These are phyloP conservation scores for Orbilia ellipsospora DNA, from an alignment of 2,329 filamentous ascomycete species.

Conservation along the genomic window DNA sequence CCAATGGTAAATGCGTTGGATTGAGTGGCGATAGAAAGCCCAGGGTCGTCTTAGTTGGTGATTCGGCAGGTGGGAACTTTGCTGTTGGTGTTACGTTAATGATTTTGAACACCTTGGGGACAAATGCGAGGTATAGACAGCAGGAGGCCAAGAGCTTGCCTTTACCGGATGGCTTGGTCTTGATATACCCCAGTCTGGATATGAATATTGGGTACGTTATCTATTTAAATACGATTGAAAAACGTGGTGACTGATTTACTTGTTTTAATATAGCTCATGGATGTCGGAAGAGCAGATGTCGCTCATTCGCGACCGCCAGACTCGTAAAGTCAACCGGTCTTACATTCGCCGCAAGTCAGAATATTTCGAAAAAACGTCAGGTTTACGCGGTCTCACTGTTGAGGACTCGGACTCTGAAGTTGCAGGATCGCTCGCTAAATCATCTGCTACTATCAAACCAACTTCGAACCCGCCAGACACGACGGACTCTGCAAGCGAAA, in stretches of 20 bases:
- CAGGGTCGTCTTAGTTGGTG: conserved; percentile 78
- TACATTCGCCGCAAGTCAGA: conserved; percentile 82
- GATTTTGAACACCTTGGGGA: conserved; percentile 74
- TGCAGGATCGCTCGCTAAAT: conserved; percentile 66
- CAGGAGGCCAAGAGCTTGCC: conserved; percentile 68
- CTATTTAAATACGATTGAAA: background rate
- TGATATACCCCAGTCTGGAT: conserved; percentile 90
- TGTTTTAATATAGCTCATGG: conserved; percentile 73
- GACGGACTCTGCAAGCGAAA: conserved; percentile 24
- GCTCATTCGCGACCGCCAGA: conserved; percentile 83
- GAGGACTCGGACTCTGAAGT: conserved; percentile 66
- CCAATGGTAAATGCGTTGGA: conserved; percentile 78
- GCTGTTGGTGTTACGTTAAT: conserved; percentile 85
- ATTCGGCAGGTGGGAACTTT: conserved; percentile 85
- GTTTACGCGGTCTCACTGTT: conserved; percentile 78
- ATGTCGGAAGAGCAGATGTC: conserved; percentile 99
- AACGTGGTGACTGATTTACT: background rate
- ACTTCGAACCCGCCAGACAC: conserved; percentile 28
- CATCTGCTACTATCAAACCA: conserved; percentile 66
- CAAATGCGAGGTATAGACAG: conserved; percentile 52
- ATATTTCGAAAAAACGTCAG: conserved; percentile 81
- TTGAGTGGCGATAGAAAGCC: conserved; percentile 74
- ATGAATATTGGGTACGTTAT: conserved; percentile 81
- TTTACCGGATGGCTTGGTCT: conserved; percentile 79
- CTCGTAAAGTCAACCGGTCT: conserved; percentile 79